These are phyloP conservation scores for Corymbia maculata DNA, from an alignment of 345 rosid species.

Conservation along the genomic window DNA sequence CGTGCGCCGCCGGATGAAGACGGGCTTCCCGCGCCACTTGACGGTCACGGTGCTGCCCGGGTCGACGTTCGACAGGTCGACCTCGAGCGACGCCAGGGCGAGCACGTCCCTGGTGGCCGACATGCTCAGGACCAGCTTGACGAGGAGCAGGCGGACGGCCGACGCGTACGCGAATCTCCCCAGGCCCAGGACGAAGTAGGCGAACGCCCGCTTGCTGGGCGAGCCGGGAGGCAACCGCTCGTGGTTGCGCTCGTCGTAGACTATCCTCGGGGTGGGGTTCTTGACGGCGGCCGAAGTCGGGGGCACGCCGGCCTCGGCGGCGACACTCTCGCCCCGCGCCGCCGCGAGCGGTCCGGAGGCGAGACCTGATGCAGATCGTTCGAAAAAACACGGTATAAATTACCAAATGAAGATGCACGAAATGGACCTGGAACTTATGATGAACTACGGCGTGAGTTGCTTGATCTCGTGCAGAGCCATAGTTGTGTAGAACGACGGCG, in stretches of 20 bases:
- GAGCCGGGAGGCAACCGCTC: neutral
- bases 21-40: neutral
- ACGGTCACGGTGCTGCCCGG: neutral
- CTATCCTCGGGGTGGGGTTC: neutral
- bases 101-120: neutral
- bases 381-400: neutral
- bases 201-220: neutral
- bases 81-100: neutral
- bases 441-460: neutral
- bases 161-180: neutral
- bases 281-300: neutral
- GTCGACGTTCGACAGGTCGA: neutral
- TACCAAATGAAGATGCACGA: neutral
- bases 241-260: neutral
- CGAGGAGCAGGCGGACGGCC: neutral
- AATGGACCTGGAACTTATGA: neutral
- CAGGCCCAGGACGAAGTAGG: neutral
- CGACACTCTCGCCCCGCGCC: neutral
- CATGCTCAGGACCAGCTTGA: neutral
- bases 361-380: neutral
- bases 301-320: neutral
- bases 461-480: neutral
- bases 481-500: neutral
- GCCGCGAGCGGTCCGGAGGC: neutral
- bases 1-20: neutral